Percentiles rank a stretch among this genome's conserved stretches.
phyloP scores from a whole-genome alignment of 2,329 filamentous ascomycete species.

The Ustilaginoidea virens region DNA sequence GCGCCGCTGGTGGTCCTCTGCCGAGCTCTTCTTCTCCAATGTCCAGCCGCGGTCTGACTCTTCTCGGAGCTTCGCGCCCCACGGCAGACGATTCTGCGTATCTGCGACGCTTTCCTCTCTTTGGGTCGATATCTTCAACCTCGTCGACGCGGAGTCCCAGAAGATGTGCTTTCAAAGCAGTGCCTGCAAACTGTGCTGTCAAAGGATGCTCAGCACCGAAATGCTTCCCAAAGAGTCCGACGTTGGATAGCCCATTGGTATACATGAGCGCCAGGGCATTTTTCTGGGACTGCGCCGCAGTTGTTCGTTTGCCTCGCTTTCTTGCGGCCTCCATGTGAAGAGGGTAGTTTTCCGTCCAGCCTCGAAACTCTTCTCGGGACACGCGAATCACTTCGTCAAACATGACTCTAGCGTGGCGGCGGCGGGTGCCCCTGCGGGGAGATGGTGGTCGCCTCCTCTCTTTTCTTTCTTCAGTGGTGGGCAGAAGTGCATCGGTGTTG shows the following conservation, averaged over 20 bases:
- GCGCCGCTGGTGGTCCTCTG: slow-evolving; percentile 5
- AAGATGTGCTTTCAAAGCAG: slow-evolving; percentile 20
- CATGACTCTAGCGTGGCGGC: slow-evolving; percentile 13
- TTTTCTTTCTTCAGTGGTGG: slow-evolving; percentile 11
- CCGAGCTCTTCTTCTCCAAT: slow-evolving; percentile 13
- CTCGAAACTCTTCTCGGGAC: slow-evolving; percentile 19
- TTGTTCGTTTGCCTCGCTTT: slow-evolving; percentile 12
- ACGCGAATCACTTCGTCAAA: slow-evolving; percentile 19
- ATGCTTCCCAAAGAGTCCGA: slow-evolving; percentile 11
- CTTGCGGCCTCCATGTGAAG: slow-evolving; percentile 36
- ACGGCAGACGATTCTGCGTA: slow-evolving; percentile 28
- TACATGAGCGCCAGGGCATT: slow-evolving; percentile 17
- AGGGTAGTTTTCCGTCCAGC: slow-evolving; percentile 28
- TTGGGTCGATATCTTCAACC: slow-evolving; percentile 6
- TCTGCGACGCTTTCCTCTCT: slow-evolving; percentile 22
- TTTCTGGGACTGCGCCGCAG: slow-evolving; percentile 22
- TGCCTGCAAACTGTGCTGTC: slow-evolving; percentile 27
- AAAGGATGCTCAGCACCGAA: slow-evolving; percentile 26
- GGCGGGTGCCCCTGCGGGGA: slow-evolving; percentile 10
- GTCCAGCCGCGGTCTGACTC: slow-evolving; percentile 21
- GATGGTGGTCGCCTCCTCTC: no score
- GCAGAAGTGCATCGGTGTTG: slow-evolving; percentile 6
- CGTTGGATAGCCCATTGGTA: slow-evolving; percentile 18
- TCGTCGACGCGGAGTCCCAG: slow-evolving; percentile 11
- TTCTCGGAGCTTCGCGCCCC: slow-evolving; percentile 17